Percentiles rank a stretch among this genome's conserved stretches.
These are phyloP conservation scores for Gossypium anomalum DNA, from an alignment of 345 rosid genomes.

Conservation along the genomic window DNA sequence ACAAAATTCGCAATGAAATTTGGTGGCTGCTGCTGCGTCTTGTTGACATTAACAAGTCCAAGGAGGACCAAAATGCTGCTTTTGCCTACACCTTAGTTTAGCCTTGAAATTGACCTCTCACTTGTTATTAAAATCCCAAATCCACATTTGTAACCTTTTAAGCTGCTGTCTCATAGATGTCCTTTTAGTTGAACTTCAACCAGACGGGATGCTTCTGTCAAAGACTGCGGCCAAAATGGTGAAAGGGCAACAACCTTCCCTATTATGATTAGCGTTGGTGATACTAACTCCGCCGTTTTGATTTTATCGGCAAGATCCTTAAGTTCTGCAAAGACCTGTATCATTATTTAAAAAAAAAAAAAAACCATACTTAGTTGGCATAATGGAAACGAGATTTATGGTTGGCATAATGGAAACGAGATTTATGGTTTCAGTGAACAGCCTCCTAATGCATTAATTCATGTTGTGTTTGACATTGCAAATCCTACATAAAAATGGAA, in stretches of 20 bases:
- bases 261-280: conserved; percentile 79
- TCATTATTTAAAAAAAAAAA: neutral
- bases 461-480: neutral
- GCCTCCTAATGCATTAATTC: neutral
- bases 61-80: neutral
- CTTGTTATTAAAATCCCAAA: neutral
- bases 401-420: neutral
- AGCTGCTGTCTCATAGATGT: neutral
- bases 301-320: conserved; percentile 71
- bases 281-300: conserved; percentile 48
- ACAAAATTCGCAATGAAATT: neutral
- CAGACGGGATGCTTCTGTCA: conserved; percentile 34
- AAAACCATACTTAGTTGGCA: neutral
- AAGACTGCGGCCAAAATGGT: conserved; percentile 67
- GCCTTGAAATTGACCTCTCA: neutral
- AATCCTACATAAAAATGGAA: conserved; percentile 1
- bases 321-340: conserved; percentile 76
- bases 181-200: conserved; percentile 31
- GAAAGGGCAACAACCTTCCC: conserved; percentile 89
- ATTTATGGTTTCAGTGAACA: neutral
- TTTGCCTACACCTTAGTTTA: neutral
- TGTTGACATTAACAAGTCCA: neutral
- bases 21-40: neutral
- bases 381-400: neutral
- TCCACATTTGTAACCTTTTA: no score